Base-by-base conservation (phyloP, 164 flowering plant genomes). In the Houttuynia cordata region DNA sequence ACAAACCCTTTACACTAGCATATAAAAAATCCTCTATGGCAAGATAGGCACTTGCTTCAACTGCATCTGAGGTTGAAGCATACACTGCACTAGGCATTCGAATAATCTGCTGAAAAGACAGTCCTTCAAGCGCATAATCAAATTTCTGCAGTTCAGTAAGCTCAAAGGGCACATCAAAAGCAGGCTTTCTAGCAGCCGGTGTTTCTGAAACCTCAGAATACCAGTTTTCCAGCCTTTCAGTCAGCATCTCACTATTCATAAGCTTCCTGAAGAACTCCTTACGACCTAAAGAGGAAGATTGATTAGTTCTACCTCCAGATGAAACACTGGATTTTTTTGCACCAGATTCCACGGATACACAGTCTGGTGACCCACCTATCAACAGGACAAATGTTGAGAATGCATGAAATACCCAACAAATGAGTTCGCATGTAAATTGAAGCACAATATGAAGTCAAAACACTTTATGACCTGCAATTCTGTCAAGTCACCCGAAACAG, bases 1-100 rank as follows among this genome's bases (percentile, higher is more conserved):
- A 91, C 77, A 91, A 78, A 63, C 96, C 86, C 70, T 81, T 87
- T 40, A 74, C 87, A 67, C 87, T 71, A 7, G 95, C 85, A 71
- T 88, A 86, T 52, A 91, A 69, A 73, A 91, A 91, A 76, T 91
- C 98, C 74, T 91, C 98, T 58, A 87, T 66, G 8, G 98, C 92
- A 71, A 88, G 90, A 79, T 77, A 85, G 1, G 92, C 83, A 67
- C 80, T 74, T 53, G 85, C 91, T 66, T 85, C 92, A 42, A 70
- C 80, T 63, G 81, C 75, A 67, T 82, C 82, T 53, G 95, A 86
- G 30, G 90, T 69, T 52, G 96, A 83, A 64, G 88, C 95, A 75
- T 84, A 77, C 53, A 82, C 74, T 64, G 89, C 83, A 75, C 75
- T 83, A 8, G 98, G 98, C 98, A 91, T 91, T 59, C 98, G 81